Conservation (phyloP, 805 yeast genomes). For the Jamesozyma gamospora region DNA sequence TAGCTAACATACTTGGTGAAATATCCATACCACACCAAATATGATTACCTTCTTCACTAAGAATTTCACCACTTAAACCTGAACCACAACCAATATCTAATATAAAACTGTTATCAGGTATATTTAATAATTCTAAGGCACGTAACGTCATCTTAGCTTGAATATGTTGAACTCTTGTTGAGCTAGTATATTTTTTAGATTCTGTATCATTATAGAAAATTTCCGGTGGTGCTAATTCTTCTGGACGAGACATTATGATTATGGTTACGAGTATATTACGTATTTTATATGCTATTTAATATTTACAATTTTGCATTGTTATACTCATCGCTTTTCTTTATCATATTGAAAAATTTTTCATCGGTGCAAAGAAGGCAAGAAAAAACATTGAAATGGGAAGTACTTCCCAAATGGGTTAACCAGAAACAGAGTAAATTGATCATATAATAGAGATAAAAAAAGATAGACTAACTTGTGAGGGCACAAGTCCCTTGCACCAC, state of each 20-base stretch:
- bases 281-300: not conserved
- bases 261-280: not conserved
- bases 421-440: too few relatives aligned
- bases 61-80: conserved; percentile 87
- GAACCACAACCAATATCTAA: conserved; percentile 97
- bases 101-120: conserved; percentile 56
- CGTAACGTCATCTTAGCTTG: conserved; percentile 96
- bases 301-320: not conserved
- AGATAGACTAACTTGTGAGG: too few relatives aligned
- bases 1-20: conserved; percentile 90
- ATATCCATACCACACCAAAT: conserved; percentile 96
- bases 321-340: conserved; percentile 1
- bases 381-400: not conserved
- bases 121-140: conserved; percentile 76
- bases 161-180: conserved; percentile 95
- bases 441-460: too few relatives aligned
- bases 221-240: conserved; percentile 93
- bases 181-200: conserved; percentile 79
- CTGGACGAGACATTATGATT: conserved; percentile 92
- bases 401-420: not conserved
- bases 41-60: conserved; percentile 79
- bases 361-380: too few relatives aligned
- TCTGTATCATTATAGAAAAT: conserved; percentile 86
- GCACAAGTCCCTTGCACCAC: too few relatives aligned
- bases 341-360: not conserved